phyloP scores from a whole-genome alignment of 139 green algal species.

The Pleodorina starrii region DNA sequence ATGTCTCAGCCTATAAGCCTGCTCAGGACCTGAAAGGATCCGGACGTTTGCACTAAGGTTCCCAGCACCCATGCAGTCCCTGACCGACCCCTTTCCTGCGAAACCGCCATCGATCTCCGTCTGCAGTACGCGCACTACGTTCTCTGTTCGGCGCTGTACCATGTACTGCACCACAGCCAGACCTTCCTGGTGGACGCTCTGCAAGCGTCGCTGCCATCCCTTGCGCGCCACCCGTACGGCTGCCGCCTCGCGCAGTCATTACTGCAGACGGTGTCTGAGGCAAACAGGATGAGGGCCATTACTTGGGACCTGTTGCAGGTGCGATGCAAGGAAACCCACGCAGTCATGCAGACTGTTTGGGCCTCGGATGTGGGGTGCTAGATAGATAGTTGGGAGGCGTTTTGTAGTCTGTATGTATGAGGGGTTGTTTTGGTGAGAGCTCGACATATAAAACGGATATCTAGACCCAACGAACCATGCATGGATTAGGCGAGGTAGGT shows the following conservation, averaged over 20 bases:
- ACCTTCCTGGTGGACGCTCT: conserved; percentile 30
- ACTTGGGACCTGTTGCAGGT: conserved; percentile 35
- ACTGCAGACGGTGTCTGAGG: conserved; percentile 19
- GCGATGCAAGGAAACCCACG: not conserved
- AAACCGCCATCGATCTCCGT: no score
- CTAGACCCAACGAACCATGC: no score
- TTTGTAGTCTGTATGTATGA: no score
- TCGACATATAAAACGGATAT: no score
- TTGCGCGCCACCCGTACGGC: conserved; percentile 41
- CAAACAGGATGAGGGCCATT: not conserved
- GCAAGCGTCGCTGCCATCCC: conserved; percentile 22
- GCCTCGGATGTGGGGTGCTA: not conserved
- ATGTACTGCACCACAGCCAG: conserved; percentile 39
- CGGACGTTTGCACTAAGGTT: no score
- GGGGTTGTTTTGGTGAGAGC: no score
- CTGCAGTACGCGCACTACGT: conserved; percentile 44
- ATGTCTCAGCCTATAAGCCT: no score
- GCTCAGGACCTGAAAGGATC: no score
- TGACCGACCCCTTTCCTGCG: no score
- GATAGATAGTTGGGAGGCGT: no score
- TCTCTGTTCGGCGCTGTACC: conserved; percentile 24
- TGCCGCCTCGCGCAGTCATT: conserved; percentile 34
- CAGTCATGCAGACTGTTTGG: not conserved
- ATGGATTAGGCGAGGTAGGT: no score
- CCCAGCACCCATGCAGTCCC: no score